Evolutionary conservation across 768 basidiomycete species (phyloP), one percentile per base, ranked within the genome.

Genomic region (Tricholoma sp.): DNA sequence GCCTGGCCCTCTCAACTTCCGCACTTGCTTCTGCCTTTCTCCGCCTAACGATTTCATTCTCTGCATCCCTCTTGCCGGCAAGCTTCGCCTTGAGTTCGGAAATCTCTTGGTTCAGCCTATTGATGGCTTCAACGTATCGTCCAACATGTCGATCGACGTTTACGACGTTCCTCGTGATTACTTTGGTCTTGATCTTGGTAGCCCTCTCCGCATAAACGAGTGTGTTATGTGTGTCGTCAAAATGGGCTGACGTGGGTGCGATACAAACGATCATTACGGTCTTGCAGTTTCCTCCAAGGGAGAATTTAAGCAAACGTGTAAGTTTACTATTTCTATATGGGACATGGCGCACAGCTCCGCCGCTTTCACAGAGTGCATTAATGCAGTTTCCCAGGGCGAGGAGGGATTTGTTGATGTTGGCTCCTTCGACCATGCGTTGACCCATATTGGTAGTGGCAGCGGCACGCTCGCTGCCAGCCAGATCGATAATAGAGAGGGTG

Each of bases 201-300:
- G 97, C 96, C 47, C 95, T 89, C 65, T 99, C 95, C 21, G 97
- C 97, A 71, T 98, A 99, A 59, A 97, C 78, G 50, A 99, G 86
- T 2, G 97, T 98, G 69, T 99, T 99, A 69, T 97, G 94, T 31
- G 97, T 98, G 70, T 99, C 97, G 67, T 98, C 97, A 69, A 98
- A 97, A 73, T 99, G 94, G 35, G 83, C 83, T 35, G 94, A 94
- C 4, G 94, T 94, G 1, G 97, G 97, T 0, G 94, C 94, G 49
- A 99, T 79, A 69, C 97, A 98, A 59, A 98, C 96, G 61, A 98
- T 93, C 97, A 98, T 99, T 67, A 97, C 94, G 1, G 97, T 99
- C 74, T 96, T 93, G 82, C 97, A 99, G 71, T 98, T 98, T 5
- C 97, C 97, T 1, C 96, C 96, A 50, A 98, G 83, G 1, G 96